Percentiles rank a stretch among this genome's conserved stretches.
Conservation (phyloP, 495 filamentous ascomycete genomes). For the Thermochaetoides thermophila region DNA sequence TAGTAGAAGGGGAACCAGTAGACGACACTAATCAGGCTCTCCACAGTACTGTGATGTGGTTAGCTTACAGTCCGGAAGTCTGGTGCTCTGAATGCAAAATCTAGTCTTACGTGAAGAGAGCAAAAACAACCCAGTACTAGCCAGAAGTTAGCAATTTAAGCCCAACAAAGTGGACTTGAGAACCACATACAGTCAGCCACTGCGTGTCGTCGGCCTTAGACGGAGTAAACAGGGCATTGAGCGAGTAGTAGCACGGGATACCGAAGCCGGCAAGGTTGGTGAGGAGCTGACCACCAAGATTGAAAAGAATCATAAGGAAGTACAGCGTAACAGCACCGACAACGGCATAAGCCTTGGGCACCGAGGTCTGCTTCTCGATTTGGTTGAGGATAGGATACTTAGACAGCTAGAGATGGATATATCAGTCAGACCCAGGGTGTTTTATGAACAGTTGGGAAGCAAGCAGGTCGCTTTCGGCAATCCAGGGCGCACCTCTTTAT, state of each 20-base stretch:
- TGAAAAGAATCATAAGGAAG: constrained; percentile 98
- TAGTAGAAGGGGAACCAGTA: constrained; percentile 99
- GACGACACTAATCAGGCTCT: constrained; percentile 82
- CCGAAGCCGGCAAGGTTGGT: constrained; percentile 93
- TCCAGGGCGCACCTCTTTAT: constrained; percentile 92
- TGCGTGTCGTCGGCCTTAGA: constrained; percentile 83
- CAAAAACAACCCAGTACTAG: constrained; percentile 96
- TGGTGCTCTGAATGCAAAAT: too few relatives aligned
- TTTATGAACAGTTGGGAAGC: constrained; percentile 1
- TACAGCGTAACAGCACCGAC: constrained; percentile 76
- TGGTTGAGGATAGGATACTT: constrained; percentile 92
- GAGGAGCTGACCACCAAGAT: constrained; percentile 91
- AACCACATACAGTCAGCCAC: constrained; percentile 45
- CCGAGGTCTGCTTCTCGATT: constrained; percentile 85
- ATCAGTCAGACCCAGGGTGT: constrained; percentile 7
- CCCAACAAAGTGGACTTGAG: neutral
- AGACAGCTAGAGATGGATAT: constrained; percentile 52
- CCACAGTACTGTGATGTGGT: constrained; percentile 45
- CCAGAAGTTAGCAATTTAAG: constrained; percentile 20
- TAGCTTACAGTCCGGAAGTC: neutral
- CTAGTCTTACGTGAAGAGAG: constrained; percentile 69
- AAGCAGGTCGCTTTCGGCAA: neutral
- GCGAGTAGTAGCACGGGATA: constrained; percentile 89
- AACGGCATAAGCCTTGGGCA: constrained; percentile 92
- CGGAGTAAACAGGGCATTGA: constrained; percentile 74